Base-by-base conservation (phyloP, 108 stramenopile species). In the Nitzschia inconspicua region DNA sequence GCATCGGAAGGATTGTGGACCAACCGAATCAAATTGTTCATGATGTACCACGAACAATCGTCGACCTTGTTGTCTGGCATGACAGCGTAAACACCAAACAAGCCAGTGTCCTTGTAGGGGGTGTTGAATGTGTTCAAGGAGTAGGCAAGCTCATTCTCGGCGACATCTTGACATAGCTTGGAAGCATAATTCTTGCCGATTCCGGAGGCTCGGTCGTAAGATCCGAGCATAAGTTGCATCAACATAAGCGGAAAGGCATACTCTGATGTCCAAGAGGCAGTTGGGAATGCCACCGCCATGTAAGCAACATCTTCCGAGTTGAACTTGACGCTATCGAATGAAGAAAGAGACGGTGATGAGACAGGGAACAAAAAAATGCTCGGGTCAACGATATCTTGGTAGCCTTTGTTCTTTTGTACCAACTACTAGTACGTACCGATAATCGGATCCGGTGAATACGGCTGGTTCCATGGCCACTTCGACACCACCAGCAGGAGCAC, bases 81-180 rank as follows among this genome's bases (percentile, higher is more conserved):
- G 44, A 95, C 84, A 26, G 91, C 89, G 71, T 99, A 98, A n/a
- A 98, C 51, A 28, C 98, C 99, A 69, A 99, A 98, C 10, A 99
- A 81, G 8, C 99, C 99, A 27, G 96, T 98, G 63, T 99, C 99
- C 76, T 98, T 98, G 88, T 99, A 99, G 80, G 95, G 95, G n/a
- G 97, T 97, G 78, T 99, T 99, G 82, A 98, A 98, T 9, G 97
- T 95, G 46, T 71, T 82, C 75, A 93, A 77, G 7, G 89, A 88
- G 73, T 98, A 95, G 42, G 94, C 95, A 23, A 86, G 63, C 58
- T 96, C 95, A 53, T 83, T 70, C 36, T 79, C 78, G 4, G 97
- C 96, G 18, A 99, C 78, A 60, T 93, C 92, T 66, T 91, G 90
- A 61, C 95, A 96, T 26, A 99, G 61, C 28, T 84, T 83, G 37